Base-by-base conservation (phyloP, 2,329 filamentous ascomycete genomes). In the Ophiocordyceps camponoti-saundersi region DNA sequence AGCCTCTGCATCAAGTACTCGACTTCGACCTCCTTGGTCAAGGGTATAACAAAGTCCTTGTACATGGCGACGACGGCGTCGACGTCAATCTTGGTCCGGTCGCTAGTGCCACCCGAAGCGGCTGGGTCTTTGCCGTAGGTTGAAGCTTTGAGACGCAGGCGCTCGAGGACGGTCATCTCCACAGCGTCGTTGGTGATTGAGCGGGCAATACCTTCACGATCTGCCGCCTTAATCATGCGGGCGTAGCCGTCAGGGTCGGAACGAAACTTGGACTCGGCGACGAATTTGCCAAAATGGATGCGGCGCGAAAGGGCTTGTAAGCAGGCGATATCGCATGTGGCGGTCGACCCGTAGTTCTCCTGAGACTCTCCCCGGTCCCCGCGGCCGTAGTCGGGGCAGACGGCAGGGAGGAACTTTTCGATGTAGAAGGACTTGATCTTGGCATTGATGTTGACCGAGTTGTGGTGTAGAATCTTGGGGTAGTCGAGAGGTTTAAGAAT, bases 261-360 rank as follows among this genome's bases (percentile, higher is more conserved):
- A 56, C 77, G 76, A 66, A 95, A 98, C 68, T 98, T 98, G 49
- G 82, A 81, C 72, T 98, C 92, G 42, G 92, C 92, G 10, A 98
- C 92, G 58, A 96, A 96, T 68, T 96, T 98, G 55, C 92, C 92
- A 67, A 95, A 98, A 65, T 98, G 92, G 55, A 98, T 92, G 47
- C 92, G 74, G 41, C 90, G 76, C 39, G 86, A 93, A 44, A 98
- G 68, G 3, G 92, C 85, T 69, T 98, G 92, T 52, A 98, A 70
- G 57, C 85, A 90, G 46, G 78, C 75, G 50, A 98, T 92, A 65
- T 98, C 92, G 61, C 84, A 88, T 1, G 87, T 94, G 2, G 88
- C 90, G 1, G 89, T 75, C 6, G 85, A 93, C 16, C 92, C 92
- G 67, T 96, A 98, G 67, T 98, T 95, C 66, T 96, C 92, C 61